phyloP scores from a whole-genome alignment of 192 early-diverging fungal species.

The Backusella sp. region DNA sequence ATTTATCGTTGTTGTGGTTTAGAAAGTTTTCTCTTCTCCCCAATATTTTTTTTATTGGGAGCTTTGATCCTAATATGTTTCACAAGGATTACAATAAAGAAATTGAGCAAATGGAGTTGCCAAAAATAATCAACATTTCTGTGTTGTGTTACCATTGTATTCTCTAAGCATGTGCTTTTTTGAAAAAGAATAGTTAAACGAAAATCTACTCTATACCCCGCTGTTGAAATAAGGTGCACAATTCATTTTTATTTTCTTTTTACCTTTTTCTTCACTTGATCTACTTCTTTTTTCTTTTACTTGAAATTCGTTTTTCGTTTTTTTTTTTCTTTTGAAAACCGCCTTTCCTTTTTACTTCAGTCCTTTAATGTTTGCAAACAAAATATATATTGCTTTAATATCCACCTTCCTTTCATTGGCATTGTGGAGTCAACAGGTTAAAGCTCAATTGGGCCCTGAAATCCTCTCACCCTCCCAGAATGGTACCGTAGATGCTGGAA shows the following conservation, averaged over 20 bases:
- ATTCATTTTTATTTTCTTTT: slow-evolving; percentile 3
- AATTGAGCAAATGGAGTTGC: not conserved
- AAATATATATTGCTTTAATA: slow-evolving; percentile 4
- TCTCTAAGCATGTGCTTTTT: slow-evolving; percentile 8
- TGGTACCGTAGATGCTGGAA: slow-evolving; percentile 25
- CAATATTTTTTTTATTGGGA: not conserved
- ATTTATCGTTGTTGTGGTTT: not conserved
- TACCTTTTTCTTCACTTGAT: slow-evolving; percentile 3
- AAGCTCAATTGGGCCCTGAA: slow-evolving; percentile 24
- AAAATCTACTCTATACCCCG: not conserved
- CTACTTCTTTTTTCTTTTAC: not conserved
- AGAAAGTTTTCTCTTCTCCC: not conserved
- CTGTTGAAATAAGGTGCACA: not conserved
- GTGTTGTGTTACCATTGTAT: not conserved
- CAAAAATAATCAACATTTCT: slow-evolving; percentile 8
- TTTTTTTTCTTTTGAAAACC: not conserved
- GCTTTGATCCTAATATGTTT: not conserved
- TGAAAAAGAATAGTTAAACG: slow-evolving; percentile 1
- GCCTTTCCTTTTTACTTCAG: not conserved
- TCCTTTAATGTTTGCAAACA: slow-evolving; percentile 1
- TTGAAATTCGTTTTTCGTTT: not conserved
- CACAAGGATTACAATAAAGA: not conserved
- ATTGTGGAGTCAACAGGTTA: not conserved
- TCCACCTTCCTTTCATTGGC: slow-evolving; percentile 8
- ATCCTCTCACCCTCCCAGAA: slow-evolving; percentile 25